phyloP scores from a whole-genome alignment of 2,329 filamentous ascomycete genomes.

The Aspergillus fumigatus region DNA sequence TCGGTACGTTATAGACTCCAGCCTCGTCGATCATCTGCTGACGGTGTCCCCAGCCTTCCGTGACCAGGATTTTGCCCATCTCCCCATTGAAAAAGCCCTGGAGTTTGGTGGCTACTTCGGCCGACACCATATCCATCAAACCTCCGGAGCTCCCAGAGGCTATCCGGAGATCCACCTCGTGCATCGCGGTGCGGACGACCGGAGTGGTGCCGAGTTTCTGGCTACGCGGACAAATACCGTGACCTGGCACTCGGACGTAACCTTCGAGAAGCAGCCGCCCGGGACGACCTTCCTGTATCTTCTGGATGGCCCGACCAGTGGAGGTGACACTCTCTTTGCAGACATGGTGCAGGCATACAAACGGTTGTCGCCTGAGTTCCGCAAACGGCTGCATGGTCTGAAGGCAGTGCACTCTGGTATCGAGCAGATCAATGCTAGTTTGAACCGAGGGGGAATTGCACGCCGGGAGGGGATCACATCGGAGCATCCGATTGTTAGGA shows the following conservation, averaged over 20 bases:
- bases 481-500: slow-evolving; percentile 73
- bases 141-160: slow-evolving; percentile 68
- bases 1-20: slow-evolving; percentile 42
- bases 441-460: slow-evolving; percentile 64
- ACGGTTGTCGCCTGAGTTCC: slow-evolving; percentile 72
- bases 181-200: slow-evolving; percentile 65
- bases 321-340: slow-evolving; percentile 80
- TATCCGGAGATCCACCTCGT: slow-evolving; percentile 74
- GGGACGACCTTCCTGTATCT: slow-evolving; percentile 87
- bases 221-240: slow-evolving; percentile 70
- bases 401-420: slow-evolving; percentile 75
- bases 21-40: background rate
- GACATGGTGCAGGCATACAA: slow-evolving; percentile 78
- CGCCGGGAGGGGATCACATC: slow-evolving; percentile 70
- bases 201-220: slow-evolving; percentile 58
- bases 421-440: slow-evolving; percentile 71
- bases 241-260: slow-evolving; percentile 85
- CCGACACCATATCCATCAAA: slow-evolving; percentile 75
- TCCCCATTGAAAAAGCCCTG: slow-evolving; percentile 66
- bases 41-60: slow-evolving; percentile 55
- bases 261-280: slow-evolving; percentile 82
- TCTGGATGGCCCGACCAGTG: slow-evolving; percentile 73
- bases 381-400: slow-evolving; percentile 73
- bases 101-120: slow-evolving; percentile 72
- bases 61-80: slow-evolving; percentile 66